Percentiles rank a stretch among this genome's conserved stretches.
Evolutionary conservation across 2,329 filamentous ascomycete genomes (phyloP).

Genomic region (Pseudonectria foliicola): DNA sequence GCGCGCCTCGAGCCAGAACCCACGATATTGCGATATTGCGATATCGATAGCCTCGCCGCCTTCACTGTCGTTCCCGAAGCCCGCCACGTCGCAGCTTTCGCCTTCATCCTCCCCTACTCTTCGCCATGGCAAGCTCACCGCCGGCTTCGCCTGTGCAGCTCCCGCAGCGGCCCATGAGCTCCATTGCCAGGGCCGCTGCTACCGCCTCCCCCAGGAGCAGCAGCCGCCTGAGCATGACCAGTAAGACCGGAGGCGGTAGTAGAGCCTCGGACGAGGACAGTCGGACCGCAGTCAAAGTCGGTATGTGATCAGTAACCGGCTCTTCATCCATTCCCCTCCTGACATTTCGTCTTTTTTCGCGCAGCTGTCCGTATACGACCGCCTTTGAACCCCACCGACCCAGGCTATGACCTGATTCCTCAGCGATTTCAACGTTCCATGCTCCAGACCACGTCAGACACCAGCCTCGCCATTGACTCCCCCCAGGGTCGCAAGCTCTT

Average conservation of each 20-base stretch:
- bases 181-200: conserved; percentile 69
- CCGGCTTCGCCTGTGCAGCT: conserved; percentile 55
- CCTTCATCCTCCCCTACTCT: conserved; percentile 11
- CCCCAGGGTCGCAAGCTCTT: conserved; percentile 92
- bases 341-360: not conserved
- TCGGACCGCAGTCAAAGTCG: conserved; percentile 91
- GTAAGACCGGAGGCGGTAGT: conserved; percentile 69
- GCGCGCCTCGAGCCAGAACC: too few species aligned
- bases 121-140: conserved; percentile 60
- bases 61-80: conserved; percentile 5
- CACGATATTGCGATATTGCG: too few species aligned
- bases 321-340: not conserved
- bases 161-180: conserved; percentile 69
- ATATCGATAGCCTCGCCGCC: not conserved
- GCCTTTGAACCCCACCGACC: conserved; percentile 73
- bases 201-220: conserved; percentile 65
- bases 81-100: conserved; percentile 7
- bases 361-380: conserved; percentile 89
- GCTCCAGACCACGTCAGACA: conserved; percentile 81
- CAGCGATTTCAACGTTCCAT: conserved; percentile 91
- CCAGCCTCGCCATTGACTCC: conserved; percentile 80
- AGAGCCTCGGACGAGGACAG: conserved; percentile 83
- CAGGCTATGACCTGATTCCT: conserved; percentile 89
- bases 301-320: conserved; percentile 49
- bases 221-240: conserved; percentile 79